Evolutionary conservation across 2,329 filamentous ascomycete species (phyloP).

Genomic region (Pyrenophora tritici-repentis): DNA sequence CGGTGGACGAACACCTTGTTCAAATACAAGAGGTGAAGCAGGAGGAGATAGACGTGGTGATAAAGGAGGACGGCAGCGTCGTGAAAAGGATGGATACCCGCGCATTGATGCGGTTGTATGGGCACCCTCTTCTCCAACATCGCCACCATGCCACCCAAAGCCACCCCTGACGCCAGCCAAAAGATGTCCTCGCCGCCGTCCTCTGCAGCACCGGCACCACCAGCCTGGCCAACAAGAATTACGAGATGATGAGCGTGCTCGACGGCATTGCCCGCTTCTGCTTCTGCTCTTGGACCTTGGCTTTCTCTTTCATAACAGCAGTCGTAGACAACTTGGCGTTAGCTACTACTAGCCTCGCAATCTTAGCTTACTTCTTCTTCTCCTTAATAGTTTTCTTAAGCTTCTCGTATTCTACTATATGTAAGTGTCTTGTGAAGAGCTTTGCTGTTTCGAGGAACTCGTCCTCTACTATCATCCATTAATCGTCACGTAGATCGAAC

Average conservation of each 20-base stretch:
- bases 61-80: constrained; percentile 48
- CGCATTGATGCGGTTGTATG: constrained; percentile 53
- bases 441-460: constrained; percentile 72
- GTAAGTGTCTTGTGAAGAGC: constrained; percentile 73
- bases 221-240: constrained; percentile 23
- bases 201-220: constrained; percentile 29
- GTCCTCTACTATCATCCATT: constrained; percentile 83
- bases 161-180: constrained; percentile 4
- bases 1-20: constrained; percentile 63
- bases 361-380: constrained; percentile 33
- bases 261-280: constrained; percentile 41
- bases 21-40: constrained; percentile 62
- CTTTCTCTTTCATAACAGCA: constrained; percentile 35
- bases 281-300: constrained; percentile 36
- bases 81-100: constrained; percentile 35
- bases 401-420: constrained; percentile 75
- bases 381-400: constrained; percentile 58
- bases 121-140: too few relatives aligned
- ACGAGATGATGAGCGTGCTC: constrained; percentile 36
- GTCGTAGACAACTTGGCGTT: constrained; percentile 30
- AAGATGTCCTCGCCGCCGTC: constrained; percentile 32
- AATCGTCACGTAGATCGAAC: constrained; percentile 63
- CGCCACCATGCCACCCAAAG: constrained; percentile 26
- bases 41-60: constrained; percentile 50
- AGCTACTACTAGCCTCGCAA: constrained; percentile 34